Conservation (phyloP, 2,329 filamentous ascomycete species). For the Aspergillus pseudotamarii region DNA sequence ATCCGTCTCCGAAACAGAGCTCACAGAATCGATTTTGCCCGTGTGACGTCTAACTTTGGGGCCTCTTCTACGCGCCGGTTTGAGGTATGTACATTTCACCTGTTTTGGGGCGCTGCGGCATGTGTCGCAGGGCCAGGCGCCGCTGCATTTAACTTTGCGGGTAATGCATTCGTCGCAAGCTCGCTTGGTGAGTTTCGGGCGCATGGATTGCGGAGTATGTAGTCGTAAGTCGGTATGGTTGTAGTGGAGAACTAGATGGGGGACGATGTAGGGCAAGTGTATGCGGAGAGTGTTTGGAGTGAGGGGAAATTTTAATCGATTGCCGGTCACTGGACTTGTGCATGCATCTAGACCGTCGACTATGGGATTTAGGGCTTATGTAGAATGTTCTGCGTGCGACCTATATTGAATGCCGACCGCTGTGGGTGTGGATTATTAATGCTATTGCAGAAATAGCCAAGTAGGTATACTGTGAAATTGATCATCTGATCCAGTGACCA, state of each 20-base stretch:
- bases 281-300: background rate
- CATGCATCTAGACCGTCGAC: background rate
- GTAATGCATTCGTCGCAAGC: conserved; percentile 35
- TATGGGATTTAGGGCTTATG: background rate
- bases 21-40: background rate
- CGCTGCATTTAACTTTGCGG: conserved; percentile 35
- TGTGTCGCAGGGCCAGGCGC: conserved; percentile 32
- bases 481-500: background rate
- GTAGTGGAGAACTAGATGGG: background rate
- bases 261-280: background rate
- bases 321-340: background rate
- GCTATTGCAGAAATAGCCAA: background rate
- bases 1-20: background rate
- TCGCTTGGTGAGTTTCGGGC: conserved; percentile 27
- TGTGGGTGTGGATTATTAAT: background rate
- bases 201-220: conserved; percentile 7
- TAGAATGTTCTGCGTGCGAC: background rate
- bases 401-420: background rate
- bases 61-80: conserved; percentile 29
- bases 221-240: background rate
- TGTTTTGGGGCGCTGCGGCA: conserved; percentile 24
- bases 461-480: background rate
- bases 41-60: conserved; percentile 27
- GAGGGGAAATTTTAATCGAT: background rate
- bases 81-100: conserved; percentile 31